Percentiles rank a stretch among this genome's conserved stretches.
Evolutionary conservation across 2,329 filamentous ascomycete genomes (phyloP).

Genomic region (Pestalotiopsis sp.): DNA sequence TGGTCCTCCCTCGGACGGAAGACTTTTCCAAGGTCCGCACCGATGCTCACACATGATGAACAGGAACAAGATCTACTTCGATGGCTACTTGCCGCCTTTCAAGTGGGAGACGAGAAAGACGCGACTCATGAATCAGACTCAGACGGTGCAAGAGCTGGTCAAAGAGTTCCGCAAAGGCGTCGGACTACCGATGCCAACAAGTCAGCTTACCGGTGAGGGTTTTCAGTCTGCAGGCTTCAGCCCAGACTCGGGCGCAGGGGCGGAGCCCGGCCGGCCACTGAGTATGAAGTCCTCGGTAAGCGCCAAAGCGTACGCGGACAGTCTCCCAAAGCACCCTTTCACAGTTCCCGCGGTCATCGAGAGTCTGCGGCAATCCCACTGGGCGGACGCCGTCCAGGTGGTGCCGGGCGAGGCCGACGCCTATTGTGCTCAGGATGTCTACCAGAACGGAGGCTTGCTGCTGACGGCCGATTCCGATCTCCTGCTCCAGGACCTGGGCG

Average conservation of each 20-base stretch:
- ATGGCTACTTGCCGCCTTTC: constrained; percentile 71
- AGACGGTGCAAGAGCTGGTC: constrained; percentile 55
- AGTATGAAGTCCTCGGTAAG: background rate
- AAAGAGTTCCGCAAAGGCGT: constrained; percentile 24
- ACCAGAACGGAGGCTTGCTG: constrained; percentile 53
- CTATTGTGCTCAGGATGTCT: constrained; percentile 70
- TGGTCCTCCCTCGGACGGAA: constrained; percentile 21
- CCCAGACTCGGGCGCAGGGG: background rate
- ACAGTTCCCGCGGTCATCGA: constrained; percentile 79
- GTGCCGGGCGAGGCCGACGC: constrained; percentile 84
- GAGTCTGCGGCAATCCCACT: constrained; percentile 53
- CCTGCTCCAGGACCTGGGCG: constrained; percentile 69
- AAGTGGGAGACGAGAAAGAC: constrained; percentile 65
- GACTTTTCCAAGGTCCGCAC: constrained; percentile 17
- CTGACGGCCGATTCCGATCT: constrained; percentile 89
- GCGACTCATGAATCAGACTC: constrained; percentile 49
- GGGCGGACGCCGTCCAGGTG: constrained; percentile 48
- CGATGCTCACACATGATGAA: background rate
- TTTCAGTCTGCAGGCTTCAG: too few relatives aligned
- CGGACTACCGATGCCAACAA: background rate
- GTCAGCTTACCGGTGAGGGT: too few relatives aligned
- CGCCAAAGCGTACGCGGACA: constrained; percentile 18
- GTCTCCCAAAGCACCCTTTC: constrained; percentile 57
- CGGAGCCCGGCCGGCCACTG: background rate
- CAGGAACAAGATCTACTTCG: constrained; percentile 77